Evolutionary conservation across 2,329 filamentous ascomycete species (phyloP).

Genomic region (Phialocephala sp.): DNA sequence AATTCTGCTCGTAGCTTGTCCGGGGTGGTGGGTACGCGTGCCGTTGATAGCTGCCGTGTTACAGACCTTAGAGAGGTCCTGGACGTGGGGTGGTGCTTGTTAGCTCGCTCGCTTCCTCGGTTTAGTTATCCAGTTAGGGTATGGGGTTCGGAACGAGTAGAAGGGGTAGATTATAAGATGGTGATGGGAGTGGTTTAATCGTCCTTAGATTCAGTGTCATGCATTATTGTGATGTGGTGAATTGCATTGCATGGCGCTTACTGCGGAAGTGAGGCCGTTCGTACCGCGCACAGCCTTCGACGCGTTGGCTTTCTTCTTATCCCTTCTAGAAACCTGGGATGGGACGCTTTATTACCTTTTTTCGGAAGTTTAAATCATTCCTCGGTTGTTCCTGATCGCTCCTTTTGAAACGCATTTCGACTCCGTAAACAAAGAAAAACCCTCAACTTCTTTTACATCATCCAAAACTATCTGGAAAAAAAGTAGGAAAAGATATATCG

Average conservation of each 20-base stretch:
- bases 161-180: background rate
- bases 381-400: background rate
- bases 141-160: background rate
- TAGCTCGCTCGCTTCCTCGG: background rate
- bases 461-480: background rate
- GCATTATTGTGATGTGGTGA: too few relatives aligned
- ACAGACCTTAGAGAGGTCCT: too few relatives aligned
- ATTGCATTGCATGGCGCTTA: background rate
- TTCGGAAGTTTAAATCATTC: background rate
- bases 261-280: too few relatives aligned
- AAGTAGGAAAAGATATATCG: background rate
- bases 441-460: background rate
- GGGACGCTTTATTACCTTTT: background rate
- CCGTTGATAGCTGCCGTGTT: slow-evolving; percentile 8
- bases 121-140: background rate
- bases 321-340: background rate
- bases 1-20: background rate
- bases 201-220: too few relatives aligned
- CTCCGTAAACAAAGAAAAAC: background rate
- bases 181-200: background rate
- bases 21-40: background rate
- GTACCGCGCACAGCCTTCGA: slow-evolving; percentile 1
- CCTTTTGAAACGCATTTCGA: background rate
- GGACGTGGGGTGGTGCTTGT: background rate
- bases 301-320: background rate